Evolutionary conservation across 2,329 filamentous ascomycete genomes (phyloP), one percentile per base, ranked within the genome.

Genomic region (Calonectria montana): DNA sequence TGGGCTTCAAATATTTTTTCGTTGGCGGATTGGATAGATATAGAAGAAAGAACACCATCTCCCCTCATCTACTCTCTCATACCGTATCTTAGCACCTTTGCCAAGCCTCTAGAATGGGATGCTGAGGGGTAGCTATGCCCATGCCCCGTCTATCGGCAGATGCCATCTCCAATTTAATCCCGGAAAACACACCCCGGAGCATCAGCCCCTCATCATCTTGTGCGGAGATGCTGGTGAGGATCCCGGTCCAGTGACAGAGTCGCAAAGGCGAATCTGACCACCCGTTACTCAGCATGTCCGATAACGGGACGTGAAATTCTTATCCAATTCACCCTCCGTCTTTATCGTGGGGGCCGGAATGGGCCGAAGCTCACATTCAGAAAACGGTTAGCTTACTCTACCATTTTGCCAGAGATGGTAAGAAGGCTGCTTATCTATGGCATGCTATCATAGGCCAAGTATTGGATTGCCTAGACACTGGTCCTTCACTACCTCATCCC

Each of bases 321-420:
- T 53, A 27, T 57, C 29, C 43, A 16, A 12, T 25, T 43, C 16
- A 6, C 27, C 43, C 43, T 25, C 48, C 55, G 61, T 65, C 35
- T 50, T 48, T 66, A 66, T 70, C 68, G 68, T 66, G 68, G 68
- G 68, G 68, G 67, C 61, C 68, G 68, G 68, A 57, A 70, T 62
- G 68, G 63, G 68, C 68, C 63, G 68, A 63, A 65, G 57, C 4
- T 13, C n/a, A 23, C 5, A 4, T 7, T n/a, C 25, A n/a, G 31
- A 61, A 70, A 43, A 29, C 59, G 15, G 31, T 45, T 47, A 43
- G n/a, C 57, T 41, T 31, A 15, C 57, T 48, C 31, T 10, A 5
- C 6, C 2, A 4, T 18, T 7, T 21, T 37, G 48, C 35, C 45
- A 37, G 27, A 39, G 27, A 25, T 4, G 29, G 63, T 37, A 62